These are phyloP conservation scores for Pelargonium fulgidum DNA, from an alignment of 441 rosid species.

Conservation along the genomic window DNA sequence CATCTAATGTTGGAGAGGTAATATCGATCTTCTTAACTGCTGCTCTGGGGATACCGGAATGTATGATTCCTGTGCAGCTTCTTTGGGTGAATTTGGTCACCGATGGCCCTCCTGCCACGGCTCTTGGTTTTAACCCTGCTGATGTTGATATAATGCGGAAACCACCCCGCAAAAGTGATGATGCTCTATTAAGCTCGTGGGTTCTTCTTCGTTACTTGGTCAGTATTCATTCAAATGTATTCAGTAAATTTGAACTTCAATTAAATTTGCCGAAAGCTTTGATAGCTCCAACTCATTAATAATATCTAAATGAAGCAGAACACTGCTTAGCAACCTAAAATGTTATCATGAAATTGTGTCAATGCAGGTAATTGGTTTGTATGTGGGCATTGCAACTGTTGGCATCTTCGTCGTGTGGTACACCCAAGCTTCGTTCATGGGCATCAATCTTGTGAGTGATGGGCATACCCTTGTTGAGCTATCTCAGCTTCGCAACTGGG, in stretches of 20 bases:
- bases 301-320: no score
- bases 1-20: constrained; percentile 50
- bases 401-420: constrained; percentile 43
- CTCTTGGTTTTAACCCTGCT: constrained; percentile 48
- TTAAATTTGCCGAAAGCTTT: no score
- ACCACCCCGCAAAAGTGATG: constrained; percentile 45
- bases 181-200: constrained; percentile 40
- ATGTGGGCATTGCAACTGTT: constrained; percentile 42
- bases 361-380: constrained; percentile 36
- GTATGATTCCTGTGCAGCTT: constrained; percentile 46
- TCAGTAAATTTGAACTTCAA: no score
- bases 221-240: not conserved
- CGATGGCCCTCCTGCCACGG: constrained; percentile 51
- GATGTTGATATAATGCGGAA: constrained; percentile 45
- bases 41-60: constrained; percentile 44
- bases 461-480: constrained; percentile 39
- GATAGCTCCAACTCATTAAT: no score
- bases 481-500: constrained; percentile 42
- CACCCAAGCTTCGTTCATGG: constrained; percentile 38
- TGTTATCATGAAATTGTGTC: constrained; percentile 23
- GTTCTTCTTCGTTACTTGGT: constrained; percentile 49
- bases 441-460: constrained; percentile 34
- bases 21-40: constrained; percentile 45
- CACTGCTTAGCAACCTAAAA: no score
- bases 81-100: constrained; percentile 53